Base-by-base conservation (phyloP, 441 rosid species). In the Sinapis alba region DNA sequence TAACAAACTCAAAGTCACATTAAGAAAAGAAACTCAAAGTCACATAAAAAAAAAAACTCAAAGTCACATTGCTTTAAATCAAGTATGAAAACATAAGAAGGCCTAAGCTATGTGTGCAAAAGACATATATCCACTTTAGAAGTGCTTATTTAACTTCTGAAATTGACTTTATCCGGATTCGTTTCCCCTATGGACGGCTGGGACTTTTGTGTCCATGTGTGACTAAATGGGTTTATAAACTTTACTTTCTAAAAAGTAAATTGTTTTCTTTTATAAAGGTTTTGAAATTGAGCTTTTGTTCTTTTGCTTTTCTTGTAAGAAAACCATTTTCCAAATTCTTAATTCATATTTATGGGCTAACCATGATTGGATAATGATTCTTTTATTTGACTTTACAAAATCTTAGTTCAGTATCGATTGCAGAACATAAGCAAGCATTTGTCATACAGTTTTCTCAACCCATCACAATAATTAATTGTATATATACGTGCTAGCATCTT, bases 171-270 rank as follows among this genome's bases (percentile, higher is more conserved):
- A 56, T 43, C 38, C 30, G 1, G 8, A 8, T 63, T 11, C n/a
- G 0, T 34, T 15, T 50, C 56, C 21, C 74, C 13, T 64, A 20
- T 63, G 75, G 79, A 28, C 79, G 79, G 79, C 61, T 43, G 24
- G 43, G 70, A 75, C 74, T 75, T 75, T 50, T 75, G 15, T 69
- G 19, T 53, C 51, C 79, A 62, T 61, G 32, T 61, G 34, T 61
- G 74, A 69, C 71, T 75, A 28, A 54, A 21, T 63, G 54, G 65
- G 45, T 58, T 53, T 63, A 53, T 36, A 5, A 53, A 19, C 13
- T 34, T 13, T 60, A 32, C 62, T 50, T 45, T 45, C 53, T 24
- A 66, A 67, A 41, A 50, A 15, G 15, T 26, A 18, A 54, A 27
- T 45, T 62, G 45, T 38, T 18, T 24, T 30, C 41, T 43, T 60